Base-by-base conservation (phyloP, 257 asterid genomes). In the Paraleonurus japonicus region DNA sequence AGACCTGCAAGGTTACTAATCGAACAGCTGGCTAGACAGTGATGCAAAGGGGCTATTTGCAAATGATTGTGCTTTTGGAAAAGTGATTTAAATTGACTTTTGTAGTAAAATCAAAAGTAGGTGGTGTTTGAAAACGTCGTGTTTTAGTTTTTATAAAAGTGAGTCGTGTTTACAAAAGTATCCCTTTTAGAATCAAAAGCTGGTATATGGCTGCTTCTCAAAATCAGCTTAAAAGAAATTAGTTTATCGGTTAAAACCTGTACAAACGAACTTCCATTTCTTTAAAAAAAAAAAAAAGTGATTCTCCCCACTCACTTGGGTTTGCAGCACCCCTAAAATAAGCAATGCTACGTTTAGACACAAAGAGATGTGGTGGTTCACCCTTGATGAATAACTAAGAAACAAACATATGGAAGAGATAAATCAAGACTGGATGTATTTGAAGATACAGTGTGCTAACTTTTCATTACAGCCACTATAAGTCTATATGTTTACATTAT, bases 1-100 rank as follows among this genome's bases (percentile, higher is more conserved):
- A 54, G 45, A 23, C 30, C 19, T 57, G 69, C 66, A 41, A 67
- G 58, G 65, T 72, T 63, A 53, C 71, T 35, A 35, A 10, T 13
- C 37, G 8, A 27, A 24, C 4, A 27, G 35, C 30, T 73, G 57
- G 35, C 65, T 20, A 15, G 58, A 48, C 48, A 53, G 3, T 37
- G 45, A 50, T 33, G 33, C 22, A 63, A 68, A 53, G 7, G 22
- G 57, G 13, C 22, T 16, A 19, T 11, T 27, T n/a, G 51, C 51
- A 12, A 43, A 47, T 47, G 54, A 47, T 47, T 47, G 54, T 47
- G 54, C 54, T 47, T 47, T 5, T 47, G 8, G 54, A n/a, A 1
- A 15, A n/a, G 22, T 35, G 15, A 4, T 43, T 43, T 13, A 15
- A 47, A 1, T 47, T 12, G 10, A 47, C 5, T 16, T 16, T 47